Percentiles rank a stretch among this genome's conserved stretches.
These are phyloP conservation scores for Neoboletus magnificus DNA, from an alignment of 768 basidiomycete genomes.

Conservation along the genomic window DNA sequence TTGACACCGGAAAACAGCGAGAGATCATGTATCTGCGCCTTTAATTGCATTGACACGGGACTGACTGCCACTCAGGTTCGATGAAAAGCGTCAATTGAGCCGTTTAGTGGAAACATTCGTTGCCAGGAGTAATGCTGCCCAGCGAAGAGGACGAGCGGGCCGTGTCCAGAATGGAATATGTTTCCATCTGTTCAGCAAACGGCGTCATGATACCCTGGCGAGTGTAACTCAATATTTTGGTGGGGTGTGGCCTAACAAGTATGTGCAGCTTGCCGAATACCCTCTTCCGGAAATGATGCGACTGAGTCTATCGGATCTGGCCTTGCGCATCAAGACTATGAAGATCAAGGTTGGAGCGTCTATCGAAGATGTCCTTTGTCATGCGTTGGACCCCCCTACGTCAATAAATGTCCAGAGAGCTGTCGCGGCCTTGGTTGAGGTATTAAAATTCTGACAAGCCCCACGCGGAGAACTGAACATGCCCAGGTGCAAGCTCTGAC, in stretches of 20 bases:
- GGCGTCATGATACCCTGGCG: slow-evolving; percentile 77
- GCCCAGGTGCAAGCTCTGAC: slow-evolving; percentile 82
- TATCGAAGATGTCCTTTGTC: slow-evolving; percentile 86
- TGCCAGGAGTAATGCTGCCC: slow-evolving; percentile 87
- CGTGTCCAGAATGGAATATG: slow-evolving; percentile 87
- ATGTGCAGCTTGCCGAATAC: slow-evolving; percentile 72
- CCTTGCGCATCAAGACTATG: slow-evolving; percentile 90
- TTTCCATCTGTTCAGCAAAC: slow-evolving; percentile 93
- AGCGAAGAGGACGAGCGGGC: slow-evolving; percentile 86
- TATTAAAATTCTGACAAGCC: slow-evolving; percentile 24
- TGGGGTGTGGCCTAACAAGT: not conserved
- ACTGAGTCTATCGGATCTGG: slow-evolving; percentile 87
- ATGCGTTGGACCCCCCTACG: slow-evolving; percentile 86
- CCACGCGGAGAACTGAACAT: not conserved
- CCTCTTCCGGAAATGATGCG: slow-evolving; percentile 96
- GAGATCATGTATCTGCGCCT: slow-evolving; percentile 70
- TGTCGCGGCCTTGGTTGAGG: slow-evolving; percentile 87
- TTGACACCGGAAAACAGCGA: slow-evolving; percentile 90
- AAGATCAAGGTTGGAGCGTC: slow-evolving; percentile 79
- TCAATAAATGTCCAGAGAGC: slow-evolving; percentile 87
- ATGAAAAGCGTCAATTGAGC: slow-evolving; percentile 95
- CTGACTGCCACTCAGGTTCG: slow-evolving; percentile 54
- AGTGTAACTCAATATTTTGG: slow-evolving; percentile 6
- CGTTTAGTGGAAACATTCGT: slow-evolving; percentile 89
- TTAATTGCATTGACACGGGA: not conserved